These are phyloP conservation scores for Globisporangium carolinianum DNA, from an alignment of 352 stramenopile species.

Conservation along the genomic window DNA sequence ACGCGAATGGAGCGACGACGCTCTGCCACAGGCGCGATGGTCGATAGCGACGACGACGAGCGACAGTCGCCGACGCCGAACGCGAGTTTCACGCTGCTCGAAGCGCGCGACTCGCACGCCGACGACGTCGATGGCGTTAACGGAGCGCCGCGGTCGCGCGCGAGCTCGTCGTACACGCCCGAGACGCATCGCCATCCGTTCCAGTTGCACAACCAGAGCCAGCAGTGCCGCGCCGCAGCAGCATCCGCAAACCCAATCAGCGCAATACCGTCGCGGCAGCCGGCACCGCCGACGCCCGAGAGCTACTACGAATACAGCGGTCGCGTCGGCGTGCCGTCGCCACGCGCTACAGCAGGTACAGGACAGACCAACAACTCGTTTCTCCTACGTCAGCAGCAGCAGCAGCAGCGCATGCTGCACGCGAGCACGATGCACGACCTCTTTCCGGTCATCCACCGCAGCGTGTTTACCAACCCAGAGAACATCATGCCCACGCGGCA, in stretches of 20 bases:
- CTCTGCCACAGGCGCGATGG: no score
- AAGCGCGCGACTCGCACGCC: constrained; percentile 27
- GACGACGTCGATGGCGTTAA: constrained; percentile 1
- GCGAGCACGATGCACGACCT: constrained; percentile 51
- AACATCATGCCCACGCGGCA: constrained; percentile 72
- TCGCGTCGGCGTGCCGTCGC: neutral
- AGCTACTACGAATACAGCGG: constrained; percentile 3
- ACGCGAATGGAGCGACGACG: no score
- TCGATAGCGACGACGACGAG: neutral
- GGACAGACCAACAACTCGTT: constrained; percentile 7
- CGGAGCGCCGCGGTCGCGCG: neutral
- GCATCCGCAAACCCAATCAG: constrained; percentile 12
- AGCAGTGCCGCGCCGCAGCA: constrained; percentile 15
- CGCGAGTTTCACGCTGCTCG: constrained; percentile 60
- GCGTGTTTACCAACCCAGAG: constrained; percentile 62
- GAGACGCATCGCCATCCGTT: constrained; percentile 7
- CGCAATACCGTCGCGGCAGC: constrained; percentile 10
- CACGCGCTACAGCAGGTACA: neutral
- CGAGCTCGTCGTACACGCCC: neutral
- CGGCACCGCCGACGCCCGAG: constrained; percentile 1
- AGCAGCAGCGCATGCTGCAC: neutral
- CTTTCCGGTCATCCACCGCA: constrained; percentile 51
- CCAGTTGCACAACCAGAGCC: constrained; percentile 11
- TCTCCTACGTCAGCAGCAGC: constrained; percentile 3
- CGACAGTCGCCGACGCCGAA: constrained; percentile 26